Conservation (phyloP, 164 flowering plant species). For the Vitis riparia region DNA sequence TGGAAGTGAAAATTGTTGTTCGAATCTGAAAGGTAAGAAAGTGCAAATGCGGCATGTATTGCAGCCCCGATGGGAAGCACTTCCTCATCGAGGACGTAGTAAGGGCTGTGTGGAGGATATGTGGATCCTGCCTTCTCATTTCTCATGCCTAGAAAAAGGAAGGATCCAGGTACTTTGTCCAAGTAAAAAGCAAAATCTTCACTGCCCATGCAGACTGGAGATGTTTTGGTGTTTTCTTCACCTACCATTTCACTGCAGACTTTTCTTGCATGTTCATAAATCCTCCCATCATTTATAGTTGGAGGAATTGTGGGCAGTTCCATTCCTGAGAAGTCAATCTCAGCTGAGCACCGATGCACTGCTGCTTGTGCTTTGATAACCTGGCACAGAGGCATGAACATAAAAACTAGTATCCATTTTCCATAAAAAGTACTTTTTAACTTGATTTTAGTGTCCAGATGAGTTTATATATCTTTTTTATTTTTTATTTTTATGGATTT, state of each 20-base stretch:
- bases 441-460: no score
- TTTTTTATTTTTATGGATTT: no score
- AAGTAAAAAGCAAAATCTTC: slow-evolving; percentile 71
- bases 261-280: slow-evolving; percentile 31
- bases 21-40: slow-evolving; percentile 35
- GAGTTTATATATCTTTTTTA: no score
- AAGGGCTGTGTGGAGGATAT: slow-evolving; percentile 56
- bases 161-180: slow-evolving; percentile 54
- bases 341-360: slow-evolving; percentile 51
- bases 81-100: slow-evolving; percentile 50
- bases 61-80: slow-evolving; percentile 65
- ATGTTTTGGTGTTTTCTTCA: slow-evolving; percentile 23
- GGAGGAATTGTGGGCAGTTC: slow-evolving; percentile 53
- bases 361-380: slow-evolving; percentile 53
- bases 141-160: slow-evolving; percentile 43
- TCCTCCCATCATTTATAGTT: slow-evolving; percentile 40
- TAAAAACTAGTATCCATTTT: no score
- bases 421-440: no score
- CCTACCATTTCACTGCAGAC: slow-evolving; percentile 42
- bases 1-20: background rate
- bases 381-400: slow-evolving; percentile 16
- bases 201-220: slow-evolving; percentile 47
- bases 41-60: slow-evolving; percentile 60
- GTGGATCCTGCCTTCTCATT: slow-evolving; percentile 44
- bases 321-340: slow-evolving; percentile 35